Evolutionary conservation across 495 filamentous ascomycete genomes (phyloP), one percentile per base, ranked within the genome.

Genomic region (Aspergillus funiculosus): DNA sequence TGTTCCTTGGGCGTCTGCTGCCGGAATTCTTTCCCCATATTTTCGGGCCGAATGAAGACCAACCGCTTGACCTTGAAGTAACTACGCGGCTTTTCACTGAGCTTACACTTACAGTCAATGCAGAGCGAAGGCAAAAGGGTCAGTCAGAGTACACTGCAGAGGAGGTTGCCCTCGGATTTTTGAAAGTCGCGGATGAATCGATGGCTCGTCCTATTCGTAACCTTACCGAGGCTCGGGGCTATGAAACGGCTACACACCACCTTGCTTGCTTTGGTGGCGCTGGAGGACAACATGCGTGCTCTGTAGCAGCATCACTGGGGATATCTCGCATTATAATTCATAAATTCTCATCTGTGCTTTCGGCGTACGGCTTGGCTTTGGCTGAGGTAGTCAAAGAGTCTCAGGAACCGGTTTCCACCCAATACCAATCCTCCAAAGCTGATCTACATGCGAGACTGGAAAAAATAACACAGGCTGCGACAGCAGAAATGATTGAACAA

Each of bases 11-110:
- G 3, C 78, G 92, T 13, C 68, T 98, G 17, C 57, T 95, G 24
- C 91, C 92, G 0, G 88, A 95, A 49, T 97, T 95, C 68, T 98
- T 98, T 63, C 92, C 92, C 3, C 90, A 92, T 55, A 97, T 98
- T 43, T 97, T 98, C 52, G 92, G 92, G 20, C 83, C 86, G 58
- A 85, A 88, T 28, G 92, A 98, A 59, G 73, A 96, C 48, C 84
- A 95, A 60, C 85, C 82, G 0, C 64, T 98, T 8, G 92, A 98
- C 58, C 72, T 76, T 8, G 76, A 84, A 44, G 85, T 85, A 0
- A 94, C 87, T 39, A 74, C 82, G 52, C 82, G 80, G 54, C 71
- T 86, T 4, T 87, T 98, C 52, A 67, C 82, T 36, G 81, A 91
- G 45, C 68, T 97, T 24, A 81, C 90, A 0, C 75, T 85, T 6